These are phyloP conservation scores for Aspergillus melleus DNA, from an alignment of 2,329 filamentous ascomycete genomes.

Conservation along the genomic window DNA sequence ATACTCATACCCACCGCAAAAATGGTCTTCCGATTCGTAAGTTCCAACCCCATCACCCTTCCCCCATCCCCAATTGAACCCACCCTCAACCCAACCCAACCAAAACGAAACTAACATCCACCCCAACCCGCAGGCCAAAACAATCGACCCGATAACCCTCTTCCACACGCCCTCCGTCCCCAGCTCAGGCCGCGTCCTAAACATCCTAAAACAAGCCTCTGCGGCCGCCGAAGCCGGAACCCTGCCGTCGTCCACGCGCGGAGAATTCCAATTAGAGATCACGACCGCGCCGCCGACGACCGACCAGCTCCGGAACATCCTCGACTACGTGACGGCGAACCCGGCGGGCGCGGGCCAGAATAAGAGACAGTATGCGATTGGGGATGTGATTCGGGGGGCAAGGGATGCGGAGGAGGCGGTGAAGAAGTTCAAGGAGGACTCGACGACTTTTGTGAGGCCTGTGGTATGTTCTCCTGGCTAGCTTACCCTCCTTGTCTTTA, in stretches of 20 bases:
- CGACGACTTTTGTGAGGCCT: conserved; percentile 68
- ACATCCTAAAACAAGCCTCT: conserved; percentile 77
- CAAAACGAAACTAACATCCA: background rate
- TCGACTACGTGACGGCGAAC: conserved; percentile 61
- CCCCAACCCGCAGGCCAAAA: conserved; percentile 62
- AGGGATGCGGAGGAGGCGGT: conserved; percentile 73
- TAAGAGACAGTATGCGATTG: conserved; percentile 63
- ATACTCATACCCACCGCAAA: background rate
- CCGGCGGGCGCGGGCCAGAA: conserved; percentile 58
- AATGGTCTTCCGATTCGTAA: conserved; percentile 28
- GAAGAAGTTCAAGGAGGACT: conserved; percentile 71
- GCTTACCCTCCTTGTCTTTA: conserved; percentile 3
- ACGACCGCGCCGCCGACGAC: conserved; percentile 76
- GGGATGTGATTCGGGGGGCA: conserved; percentile 73
- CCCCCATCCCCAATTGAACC: background rate
- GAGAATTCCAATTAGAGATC: conserved; percentile 81
- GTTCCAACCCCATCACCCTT: background rate
- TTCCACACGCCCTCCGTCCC: conserved; percentile 82
- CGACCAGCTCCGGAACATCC: conserved; percentile 79
- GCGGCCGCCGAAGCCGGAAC: conserved; percentile 71
- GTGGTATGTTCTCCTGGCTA: conserved; percentile 59
- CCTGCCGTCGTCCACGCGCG: conserved; percentile 65
- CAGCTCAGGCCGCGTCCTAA: conserved; percentile 70
- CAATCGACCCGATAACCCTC: conserved; percentile 88
- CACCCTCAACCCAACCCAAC: background rate